Conservation (phyloP, 768 basidiomycete genomes). For the Mycena kentingensis region DNA sequence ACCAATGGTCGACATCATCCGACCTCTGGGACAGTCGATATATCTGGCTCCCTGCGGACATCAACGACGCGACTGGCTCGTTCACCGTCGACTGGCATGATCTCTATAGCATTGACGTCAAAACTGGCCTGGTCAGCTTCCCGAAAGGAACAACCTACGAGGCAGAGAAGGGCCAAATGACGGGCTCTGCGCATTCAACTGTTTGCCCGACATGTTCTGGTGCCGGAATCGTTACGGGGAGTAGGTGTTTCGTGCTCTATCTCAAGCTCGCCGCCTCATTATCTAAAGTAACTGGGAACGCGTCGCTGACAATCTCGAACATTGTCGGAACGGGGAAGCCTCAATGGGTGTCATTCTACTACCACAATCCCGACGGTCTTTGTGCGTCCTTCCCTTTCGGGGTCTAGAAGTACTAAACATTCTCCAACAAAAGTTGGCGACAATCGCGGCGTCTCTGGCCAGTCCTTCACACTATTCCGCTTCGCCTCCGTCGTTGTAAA, state of each 20-base stretch:
- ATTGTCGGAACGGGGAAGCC: conserved; percentile 33
- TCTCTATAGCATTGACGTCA: conserved; percentile 26
- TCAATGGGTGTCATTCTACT: conserved; percentile 36
- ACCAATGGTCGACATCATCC: conserved; percentile 9
- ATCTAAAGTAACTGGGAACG: conserved; percentile 15
- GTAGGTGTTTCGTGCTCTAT: conserved; percentile 5
- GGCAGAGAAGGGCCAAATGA: conserved; percentile 23
- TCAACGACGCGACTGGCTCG: conserved; percentile 28
- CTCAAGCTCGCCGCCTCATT: background rate
- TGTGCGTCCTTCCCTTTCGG: conserved; percentile 20
- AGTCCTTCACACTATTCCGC: conserved; percentile 23
- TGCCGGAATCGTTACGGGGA: conserved; percentile 25
- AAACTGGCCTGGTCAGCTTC: conserved; percentile 22
- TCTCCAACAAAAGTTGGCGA: conserved; percentile 27
- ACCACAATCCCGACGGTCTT: conserved; percentile 29
- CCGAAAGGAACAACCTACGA: conserved; percentile 27
- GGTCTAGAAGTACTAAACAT: no score
- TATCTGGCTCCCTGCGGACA: conserved; percentile 29
- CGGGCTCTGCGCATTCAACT: conserved; percentile 27
- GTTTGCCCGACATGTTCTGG: conserved; percentile 30
- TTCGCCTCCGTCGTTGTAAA: conserved; percentile 30
- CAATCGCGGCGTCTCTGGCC: conserved; percentile 27
- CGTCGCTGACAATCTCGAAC: conserved; percentile 29
- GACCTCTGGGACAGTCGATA: conserved; percentile 21
- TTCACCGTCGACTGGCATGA: conserved; percentile 29